phyloP scores from a whole-genome alignment of 108 stramenopile genomes.

The Craspedostauros australis region DNA sequence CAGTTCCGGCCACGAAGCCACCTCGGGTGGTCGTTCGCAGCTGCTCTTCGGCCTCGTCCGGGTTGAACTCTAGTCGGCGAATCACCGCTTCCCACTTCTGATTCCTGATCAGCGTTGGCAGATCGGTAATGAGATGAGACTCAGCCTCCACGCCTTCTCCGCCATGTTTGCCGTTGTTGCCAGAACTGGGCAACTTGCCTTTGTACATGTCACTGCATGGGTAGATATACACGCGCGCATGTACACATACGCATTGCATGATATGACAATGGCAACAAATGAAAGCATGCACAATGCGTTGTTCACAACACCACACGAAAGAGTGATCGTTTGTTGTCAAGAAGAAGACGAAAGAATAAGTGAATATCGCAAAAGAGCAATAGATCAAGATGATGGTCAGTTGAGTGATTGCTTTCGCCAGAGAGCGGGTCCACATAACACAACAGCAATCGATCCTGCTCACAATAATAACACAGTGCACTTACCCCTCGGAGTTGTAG shows the following conservation, averaged over 20 bases:
- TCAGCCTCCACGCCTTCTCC: constrained; percentile 26
- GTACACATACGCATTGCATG: no score
- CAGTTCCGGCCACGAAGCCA: constrained; percentile 58
- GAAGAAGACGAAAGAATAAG: background rate
- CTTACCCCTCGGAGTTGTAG: no score
- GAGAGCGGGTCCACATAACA: background rate
- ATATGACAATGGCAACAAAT: no score
- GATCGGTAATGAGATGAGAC: constrained; percentile 12
- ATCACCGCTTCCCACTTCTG: constrained; percentile 63
- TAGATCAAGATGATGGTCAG: background rate
- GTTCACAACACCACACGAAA: background rate
- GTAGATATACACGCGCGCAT: background rate
- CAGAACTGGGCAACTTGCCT: constrained; percentile 1
- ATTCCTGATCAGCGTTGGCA: constrained; percentile 53
- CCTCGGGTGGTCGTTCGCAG: constrained; percentile 64
- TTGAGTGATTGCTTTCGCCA: background rate
- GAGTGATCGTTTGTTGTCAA: background rate
- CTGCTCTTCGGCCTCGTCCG: constrained; percentile 50
- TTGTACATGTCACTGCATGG: no score
- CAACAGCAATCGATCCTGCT: constrained; percentile 1
- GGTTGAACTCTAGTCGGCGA: constrained; percentile 40
- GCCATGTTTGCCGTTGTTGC: constrained; percentile 25
- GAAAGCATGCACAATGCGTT: no score
- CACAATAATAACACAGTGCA: background rate
- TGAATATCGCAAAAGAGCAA: background rate